Evolutionary conservation across 2,329 filamentous ascomycete species (phyloP), one percentile per base, ranked within the genome.

Genomic region (Arthroderma uncinatum): DNA sequence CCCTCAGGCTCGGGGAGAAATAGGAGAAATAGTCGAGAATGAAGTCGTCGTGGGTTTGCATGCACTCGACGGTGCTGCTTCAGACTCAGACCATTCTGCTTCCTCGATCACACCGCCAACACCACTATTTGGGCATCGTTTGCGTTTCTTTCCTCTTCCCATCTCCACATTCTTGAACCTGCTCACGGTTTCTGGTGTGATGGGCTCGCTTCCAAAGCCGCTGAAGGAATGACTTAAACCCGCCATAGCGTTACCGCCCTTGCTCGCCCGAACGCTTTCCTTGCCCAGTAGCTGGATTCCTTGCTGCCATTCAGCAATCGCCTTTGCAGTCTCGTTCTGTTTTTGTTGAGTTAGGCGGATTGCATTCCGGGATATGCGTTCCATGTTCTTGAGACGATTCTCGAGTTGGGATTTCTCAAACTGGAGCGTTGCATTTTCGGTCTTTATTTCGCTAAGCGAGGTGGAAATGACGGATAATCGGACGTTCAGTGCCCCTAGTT

Each of bases 91-190:
- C 53, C 54, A 57, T 33, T 64, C 65, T 28, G 67, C 67, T 14
- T 70, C 69, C 21, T 67, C 67, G n/a, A 68, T 65, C 54, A 68
- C 63, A 53, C 70, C 69, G 0, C 67, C 71, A 63, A 76, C 68
- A 0, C 70, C 72, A 61, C 70, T 75, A 57, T 76, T 71, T 28
- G 74, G 65, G 8, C 62, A 50, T 54, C 62, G 59, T 50, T 63
- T 67, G 34, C 69, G 66, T 48, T 69, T 65, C 60, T 70, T 74
- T 39, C 69, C 73, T 55, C 70, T 66, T 3, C 68, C 70, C 56
- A 70, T 61, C 58, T 73, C 70, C n/a, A 73, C 67, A 61, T 76
- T 71, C 23, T 70, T 70, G 61, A 73, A 76, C 14, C 73, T 67
- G 3, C 68, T 70, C 58, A 68, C 67, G 56, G 68, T 72, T 30